Evolutionary conservation across 352 stramenopile genomes (phyloP), one percentile per base, ranked within the genome.

Genomic region (Pythium folliculosum): DNA sequence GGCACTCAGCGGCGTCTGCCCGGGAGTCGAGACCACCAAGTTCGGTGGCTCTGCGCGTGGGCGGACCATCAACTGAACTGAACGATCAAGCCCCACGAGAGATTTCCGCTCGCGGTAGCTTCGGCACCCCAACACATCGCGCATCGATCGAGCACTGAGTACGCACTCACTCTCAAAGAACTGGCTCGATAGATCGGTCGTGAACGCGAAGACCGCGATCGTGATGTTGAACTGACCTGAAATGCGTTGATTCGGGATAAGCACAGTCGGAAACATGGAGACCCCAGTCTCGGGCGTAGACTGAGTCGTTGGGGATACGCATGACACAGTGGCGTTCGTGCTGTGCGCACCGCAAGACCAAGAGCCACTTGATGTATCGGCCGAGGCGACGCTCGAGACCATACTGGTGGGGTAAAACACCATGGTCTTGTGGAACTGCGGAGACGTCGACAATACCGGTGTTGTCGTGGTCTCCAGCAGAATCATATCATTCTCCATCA

Each of bases 71-170:
- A 72, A 16, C 14, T 23, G 30, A 0, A 72, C 3, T 14, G 16
- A 25, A 2, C 23, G 30, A 13, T 72, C 65, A 12, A 72, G 44
- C 10, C 27, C 58, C 22, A 72, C 23, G 3, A 72, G 59, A 5
- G 65, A 67, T 25, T 72, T 72, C 2, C 65, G 58, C 37, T 72
- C 65, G 5, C 65, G 58, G 40, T 67, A 35, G 8, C 47, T 67
- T 37, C 65, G 58, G 32, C 65, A 72, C 10, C 30, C 13, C 2
- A 72, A 47, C 6, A 68, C 44, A 5, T 54, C 66, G 8, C 5
- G 19, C 6, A 32, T 70, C 21, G 64, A 70, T 27, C 25, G 13
- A 14, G 64, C 55, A 7, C 6, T 8, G 4, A 35, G 19, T 1
- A 63, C 63, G 40, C 65, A 72, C 2, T 63, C 59, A 6, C 44